Conservation (phyloP, 305 asterid species). For the Fraxinus xanthoxyloides region DNA sequence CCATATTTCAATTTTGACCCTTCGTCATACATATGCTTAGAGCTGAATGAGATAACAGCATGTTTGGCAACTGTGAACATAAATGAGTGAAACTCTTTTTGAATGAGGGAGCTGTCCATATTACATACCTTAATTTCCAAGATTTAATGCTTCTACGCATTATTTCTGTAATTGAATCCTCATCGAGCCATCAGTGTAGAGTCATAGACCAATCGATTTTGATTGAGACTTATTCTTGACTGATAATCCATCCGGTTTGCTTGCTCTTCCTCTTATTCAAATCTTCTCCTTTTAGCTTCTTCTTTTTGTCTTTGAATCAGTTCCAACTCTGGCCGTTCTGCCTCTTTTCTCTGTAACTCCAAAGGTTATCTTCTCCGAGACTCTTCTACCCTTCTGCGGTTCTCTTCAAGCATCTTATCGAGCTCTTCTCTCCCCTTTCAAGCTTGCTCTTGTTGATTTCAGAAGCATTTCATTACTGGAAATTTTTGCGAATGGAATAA, state of each 20-base stretch:
- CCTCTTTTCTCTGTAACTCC: conserved; percentile 79
- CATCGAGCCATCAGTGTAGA: neutral
- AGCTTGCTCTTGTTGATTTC: conserved; percentile 63
- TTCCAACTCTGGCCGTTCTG: conserved; percentile 76
- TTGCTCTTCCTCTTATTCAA: conserved; percentile 70
- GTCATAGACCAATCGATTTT: conserved; percentile 37
- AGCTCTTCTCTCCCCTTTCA: conserved; percentile 87
- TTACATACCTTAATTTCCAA: neutral
- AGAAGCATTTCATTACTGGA: neutral
- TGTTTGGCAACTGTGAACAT: neutral
- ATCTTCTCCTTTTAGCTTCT: conserved; percentile 74
- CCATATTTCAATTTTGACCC: neutral
- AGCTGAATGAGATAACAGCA: neutral
- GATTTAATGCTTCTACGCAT: neutral
- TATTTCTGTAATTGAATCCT: neutral
- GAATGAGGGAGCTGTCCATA: neutral
- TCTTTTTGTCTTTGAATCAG: conserved; percentile 84
- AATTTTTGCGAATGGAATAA: neutral
- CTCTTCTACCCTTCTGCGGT: conserved; percentile 84
- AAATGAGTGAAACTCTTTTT: neutral
- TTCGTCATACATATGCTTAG: neutral
- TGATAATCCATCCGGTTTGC: conserved; percentile 33
- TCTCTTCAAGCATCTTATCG: conserved; percentile 93
- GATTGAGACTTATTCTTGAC: conserved; percentile 50
- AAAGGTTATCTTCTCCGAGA: conserved; percentile 79